Evolutionary conservation across 768 basidiomycete species (phyloP), one percentile per base, ranked within the genome.

Genomic region (Mycena filopes): DNA sequence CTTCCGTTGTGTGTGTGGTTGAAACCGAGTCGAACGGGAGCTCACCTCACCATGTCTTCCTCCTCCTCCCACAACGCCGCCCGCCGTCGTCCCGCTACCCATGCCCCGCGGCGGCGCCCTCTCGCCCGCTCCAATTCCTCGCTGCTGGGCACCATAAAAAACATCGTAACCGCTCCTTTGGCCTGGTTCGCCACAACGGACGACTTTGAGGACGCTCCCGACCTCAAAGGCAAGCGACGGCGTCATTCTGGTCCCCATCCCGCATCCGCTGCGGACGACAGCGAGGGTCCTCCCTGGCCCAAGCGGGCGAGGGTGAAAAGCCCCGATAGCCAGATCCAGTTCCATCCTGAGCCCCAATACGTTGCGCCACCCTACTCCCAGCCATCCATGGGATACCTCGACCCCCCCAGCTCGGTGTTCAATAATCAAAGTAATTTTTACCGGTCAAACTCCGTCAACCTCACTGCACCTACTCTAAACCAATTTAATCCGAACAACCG

Each of bases 81-180:
- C 15, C 68, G 43, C 38, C 65, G 65, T 36, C 72, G 62, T 57
- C 31, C 36, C 38, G 63, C 55, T 18, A 16, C 50, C 1, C 33
- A 48, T 43, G 6, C 29, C 3, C 33, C 50, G 21, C 67, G 71
- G 45, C 81, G 72, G 59, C 76, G 69, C 66, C 76, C 81, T 13
- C 72, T 88, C 46, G 78, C 76, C 69, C 86, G 87, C 68, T 82
- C 83, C n/a, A 81, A 83, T 66, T 84, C 80, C 21, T 89, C 89
- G 28, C 81, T 91, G 70, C 74, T 90, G 45, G 87, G 86, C 53
- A 75, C 87, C 49, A 83, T 91, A 76, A 90, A 85, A 81, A 86
- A 82, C 78, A 78, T 90, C 73, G 89, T 91, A 66, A 84, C 88
- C 33, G 86, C 87, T 21, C 87, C 89, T 47, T 80, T 90, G 68